Percentiles rank a stretch among this genome's conserved stretches.
These are phyloP conservation scores for Aspergillus sp. DNA, from an alignment of 2,329 filamentous ascomycete species.

Conservation along the genomic window DNA sequence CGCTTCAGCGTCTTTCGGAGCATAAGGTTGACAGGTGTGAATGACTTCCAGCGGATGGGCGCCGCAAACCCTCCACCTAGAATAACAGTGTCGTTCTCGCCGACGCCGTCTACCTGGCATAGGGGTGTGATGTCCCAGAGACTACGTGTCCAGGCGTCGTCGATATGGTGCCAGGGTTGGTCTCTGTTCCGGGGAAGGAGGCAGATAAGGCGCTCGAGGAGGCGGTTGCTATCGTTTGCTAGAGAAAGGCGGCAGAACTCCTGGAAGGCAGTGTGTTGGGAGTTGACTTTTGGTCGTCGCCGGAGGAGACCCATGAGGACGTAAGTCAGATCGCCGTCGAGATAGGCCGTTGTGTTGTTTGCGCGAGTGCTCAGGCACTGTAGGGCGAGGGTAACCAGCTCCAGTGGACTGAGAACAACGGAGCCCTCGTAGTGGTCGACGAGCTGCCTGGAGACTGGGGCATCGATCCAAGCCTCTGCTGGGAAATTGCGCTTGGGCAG, in stretches of 20 bases:
- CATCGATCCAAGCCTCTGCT: conserved; percentile 40
- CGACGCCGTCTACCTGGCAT: conserved; percentile 43
- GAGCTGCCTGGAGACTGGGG: conserved; percentile 39
- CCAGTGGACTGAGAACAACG: conserved; percentile 40
- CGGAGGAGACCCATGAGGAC: conserved; percentile 49
- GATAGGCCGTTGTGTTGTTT: conserved; percentile 30
- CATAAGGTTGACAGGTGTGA: background rate
- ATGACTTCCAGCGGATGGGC: background rate
- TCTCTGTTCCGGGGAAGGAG: conserved; percentile 34
- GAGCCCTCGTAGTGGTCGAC: conserved; percentile 49
- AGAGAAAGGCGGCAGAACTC: conserved; percentile 43
- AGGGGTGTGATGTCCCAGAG: conserved; percentile 49
- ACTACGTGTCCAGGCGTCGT: conserved; percentile 42
- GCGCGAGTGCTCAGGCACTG: conserved; percentile 42
- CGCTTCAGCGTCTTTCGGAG: background rate
- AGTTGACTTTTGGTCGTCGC: conserved; percentile 39
- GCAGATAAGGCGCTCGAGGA: conserved; percentile 49
- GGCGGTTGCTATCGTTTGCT: conserved; percentile 45
- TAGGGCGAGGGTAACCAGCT: conserved; percentile 43
- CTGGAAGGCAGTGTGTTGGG: conserved; percentile 45
- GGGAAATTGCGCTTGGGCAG: background rate
- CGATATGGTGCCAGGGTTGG: conserved; percentile 39
- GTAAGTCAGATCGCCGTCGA: conserved; percentile 46
- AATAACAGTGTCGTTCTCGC: conserved; percentile 44
- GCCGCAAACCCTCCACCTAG: conserved; percentile 26